Evolutionary conservation across 192 early-diverging fungal genomes (phyloP).

Genomic region (Coemansia sp.): DNA sequence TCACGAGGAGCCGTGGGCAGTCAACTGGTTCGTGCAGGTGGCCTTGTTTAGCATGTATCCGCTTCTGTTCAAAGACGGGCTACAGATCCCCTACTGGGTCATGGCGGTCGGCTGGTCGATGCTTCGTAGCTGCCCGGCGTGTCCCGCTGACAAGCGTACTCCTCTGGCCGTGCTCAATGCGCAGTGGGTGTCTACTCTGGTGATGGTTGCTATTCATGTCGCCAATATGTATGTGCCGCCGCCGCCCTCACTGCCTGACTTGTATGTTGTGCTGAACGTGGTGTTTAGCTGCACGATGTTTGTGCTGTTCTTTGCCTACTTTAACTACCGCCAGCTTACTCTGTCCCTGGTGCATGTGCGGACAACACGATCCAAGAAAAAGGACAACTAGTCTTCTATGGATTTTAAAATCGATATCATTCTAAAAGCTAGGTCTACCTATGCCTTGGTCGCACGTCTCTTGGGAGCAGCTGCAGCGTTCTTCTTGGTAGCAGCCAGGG

Average conservation of each 20-base stretch:
- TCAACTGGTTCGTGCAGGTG: conserved; percentile 70
- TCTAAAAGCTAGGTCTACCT: background rate
- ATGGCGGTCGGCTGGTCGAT: conserved; percentile 74
- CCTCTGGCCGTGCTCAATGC: conserved; percentile 10
- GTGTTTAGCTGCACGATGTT: conserved; percentile 68
- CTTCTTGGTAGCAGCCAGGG: conserved; percentile 6
- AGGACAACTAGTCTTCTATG: conserved; percentile 15
- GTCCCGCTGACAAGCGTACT: conserved; percentile 16
- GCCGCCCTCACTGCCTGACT: conserved; percentile 71
- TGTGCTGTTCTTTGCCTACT: conserved; percentile 64
- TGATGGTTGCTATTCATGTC: conserved; percentile 59
- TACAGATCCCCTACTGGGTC: conserved; percentile 70
- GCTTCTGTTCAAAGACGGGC: conserved; percentile 71
- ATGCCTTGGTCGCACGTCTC: conserved; percentile 17
- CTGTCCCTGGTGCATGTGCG: conserved; percentile 5
- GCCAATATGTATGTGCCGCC: conserved; percentile 61
- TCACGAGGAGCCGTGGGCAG: conserved; percentile 62
- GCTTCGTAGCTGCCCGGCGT: conserved; percentile 51
- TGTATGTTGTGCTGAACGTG: conserved; percentile 80
- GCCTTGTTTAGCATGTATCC: conserved; percentile 92
- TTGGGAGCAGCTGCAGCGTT: background rate
- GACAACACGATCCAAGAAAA: conserved; percentile 22
- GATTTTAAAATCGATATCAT: background rate
- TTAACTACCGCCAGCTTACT: conserved; percentile 65
- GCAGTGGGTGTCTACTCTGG: conserved; percentile 32